Evolutionary conservation across 129 eudicot species (phyloP).

Genomic region (Flaveria linearis): DNA sequence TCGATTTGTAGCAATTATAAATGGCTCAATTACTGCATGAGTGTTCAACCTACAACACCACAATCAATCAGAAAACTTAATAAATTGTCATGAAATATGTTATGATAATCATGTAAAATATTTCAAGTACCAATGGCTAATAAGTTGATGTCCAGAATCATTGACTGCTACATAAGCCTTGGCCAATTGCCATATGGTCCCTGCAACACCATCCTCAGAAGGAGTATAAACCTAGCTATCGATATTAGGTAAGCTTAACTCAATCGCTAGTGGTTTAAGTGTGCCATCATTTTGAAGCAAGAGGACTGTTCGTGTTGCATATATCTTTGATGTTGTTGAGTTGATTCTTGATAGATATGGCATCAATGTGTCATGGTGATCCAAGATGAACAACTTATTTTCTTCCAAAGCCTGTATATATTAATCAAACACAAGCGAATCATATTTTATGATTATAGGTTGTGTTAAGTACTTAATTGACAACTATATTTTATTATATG

Average conservation of each 20-base stretch:
- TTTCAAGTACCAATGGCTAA: constrained; percentile 67
- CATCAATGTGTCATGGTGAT: constrained; percentile 87
- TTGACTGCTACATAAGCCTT: constrained; percentile 96
- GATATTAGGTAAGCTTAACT: constrained; percentile 69
- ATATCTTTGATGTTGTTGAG: constrained; percentile 60
- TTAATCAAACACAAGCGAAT: neutral
- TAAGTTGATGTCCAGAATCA: constrained; percentile 96
- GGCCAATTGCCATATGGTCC: constrained; percentile 80
- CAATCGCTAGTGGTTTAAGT: constrained; percentile 82
- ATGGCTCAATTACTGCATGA: constrained; percentile 90
- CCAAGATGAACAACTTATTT: constrained; percentile 71
- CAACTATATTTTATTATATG: too few relatives aligned
- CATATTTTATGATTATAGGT: too few relatives aligned
- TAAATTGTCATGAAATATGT: neutral
- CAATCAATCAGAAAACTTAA: neutral
- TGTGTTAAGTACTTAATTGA: too few relatives aligned
- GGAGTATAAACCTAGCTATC: constrained; percentile 69
- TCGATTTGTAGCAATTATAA: constrained; percentile 74
- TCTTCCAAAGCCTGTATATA: constrained; percentile 63
- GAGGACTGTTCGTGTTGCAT: constrained; percentile 81
- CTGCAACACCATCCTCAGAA: constrained; percentile 47
- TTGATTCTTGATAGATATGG: constrained; percentile 75
- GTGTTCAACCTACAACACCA: constrained; percentile 73
- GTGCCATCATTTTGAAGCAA: constrained; percentile 70
- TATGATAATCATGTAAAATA: neutral